These are phyloP conservation scores for Ambispora gerdemannii DNA, from an alignment of 192 early-diverging fungal species.

Conservation along the genomic window DNA sequence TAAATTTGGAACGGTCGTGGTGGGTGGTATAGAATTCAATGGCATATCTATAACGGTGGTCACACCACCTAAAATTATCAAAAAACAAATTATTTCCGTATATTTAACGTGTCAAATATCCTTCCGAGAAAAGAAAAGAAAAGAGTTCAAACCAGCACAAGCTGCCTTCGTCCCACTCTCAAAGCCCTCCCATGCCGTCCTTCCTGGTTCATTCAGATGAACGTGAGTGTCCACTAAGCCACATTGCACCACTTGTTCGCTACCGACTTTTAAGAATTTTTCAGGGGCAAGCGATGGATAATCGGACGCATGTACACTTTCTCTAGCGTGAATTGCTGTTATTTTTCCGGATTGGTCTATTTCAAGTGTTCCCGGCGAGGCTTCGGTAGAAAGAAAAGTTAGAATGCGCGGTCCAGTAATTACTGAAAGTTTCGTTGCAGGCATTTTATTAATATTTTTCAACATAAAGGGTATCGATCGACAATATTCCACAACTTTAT, in stretches of 20 bases:
- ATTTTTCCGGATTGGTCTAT: constrained; percentile 57
- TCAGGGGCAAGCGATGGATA: constrained; percentile 38
- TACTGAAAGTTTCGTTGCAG: constrained; percentile 32
- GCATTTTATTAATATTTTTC: too few relatives aligned
- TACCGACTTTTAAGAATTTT: constrained; percentile 52
- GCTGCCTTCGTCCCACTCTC: constrained; percentile 75
- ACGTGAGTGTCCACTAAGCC: constrained; percentile 79
- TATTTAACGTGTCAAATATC: background rate
- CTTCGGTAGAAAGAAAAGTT: constrained; percentile 38
- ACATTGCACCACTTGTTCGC: constrained; percentile 59
- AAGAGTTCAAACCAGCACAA: constrained; percentile 60
- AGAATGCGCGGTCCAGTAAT: constrained; percentile 38
- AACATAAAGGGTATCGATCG: too few relatives aligned
- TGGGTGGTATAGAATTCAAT: constrained; percentile 83
- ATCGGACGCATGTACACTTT: constrained; percentile 31
- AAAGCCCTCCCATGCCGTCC: constrained; percentile 84
- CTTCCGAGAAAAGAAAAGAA: background rate
- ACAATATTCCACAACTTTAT: too few relatives aligned
- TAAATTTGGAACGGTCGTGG: constrained; percentile 67
- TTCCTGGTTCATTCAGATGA: constrained; percentile 81
- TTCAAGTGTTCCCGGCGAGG: constrained; percentile 56
- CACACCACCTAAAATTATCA: constrained; percentile 52
- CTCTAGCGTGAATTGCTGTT: constrained; percentile 41
- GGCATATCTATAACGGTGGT: constrained; percentile 85
- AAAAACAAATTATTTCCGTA: background rate